These are phyloP conservation scores for Adansonia digitata DNA, from an alignment of 345 rosid genomes.

Conservation along the genomic window DNA sequence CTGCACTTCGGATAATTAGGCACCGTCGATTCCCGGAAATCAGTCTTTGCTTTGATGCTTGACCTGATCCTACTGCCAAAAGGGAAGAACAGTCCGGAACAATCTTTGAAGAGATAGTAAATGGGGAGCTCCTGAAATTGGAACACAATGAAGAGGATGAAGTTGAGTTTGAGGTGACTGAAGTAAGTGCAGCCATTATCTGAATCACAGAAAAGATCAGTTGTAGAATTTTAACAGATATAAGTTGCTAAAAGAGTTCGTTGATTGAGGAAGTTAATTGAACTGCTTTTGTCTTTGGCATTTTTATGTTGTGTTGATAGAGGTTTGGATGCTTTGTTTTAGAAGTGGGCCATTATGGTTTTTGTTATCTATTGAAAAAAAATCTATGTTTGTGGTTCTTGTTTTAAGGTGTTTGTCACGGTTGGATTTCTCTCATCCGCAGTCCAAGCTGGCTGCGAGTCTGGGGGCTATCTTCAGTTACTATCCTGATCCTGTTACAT, in stretches of 20 bases:
- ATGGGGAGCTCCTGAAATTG: slow-evolving; percentile 34
- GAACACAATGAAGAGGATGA: slow-evolving; percentile 28
- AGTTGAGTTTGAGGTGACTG: slow-evolving; percentile 38
- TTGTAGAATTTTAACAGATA: not conserved
- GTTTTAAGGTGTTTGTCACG: not conserved
- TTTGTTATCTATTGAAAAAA: slow-evolving; percentile 32
- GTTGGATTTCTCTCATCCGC: slow-evolving; percentile 32
- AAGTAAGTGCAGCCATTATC: slow-evolving; percentile 55
- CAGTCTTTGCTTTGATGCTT: slow-evolving; percentile 19
- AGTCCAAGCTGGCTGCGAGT: not conserved
- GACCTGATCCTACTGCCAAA: slow-evolving; percentile 16
- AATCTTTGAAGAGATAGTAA: slow-evolving; percentile 28
- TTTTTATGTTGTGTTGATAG: not conserved
- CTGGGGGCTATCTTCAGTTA: not conserved
- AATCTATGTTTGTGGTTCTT: slow-evolving; percentile 57
- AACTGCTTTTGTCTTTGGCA: slow-evolving; percentile 5
- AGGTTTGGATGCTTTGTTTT: not conserved
- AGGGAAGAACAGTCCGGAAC: slow-evolving; percentile 17
- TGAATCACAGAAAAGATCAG: not conserved
- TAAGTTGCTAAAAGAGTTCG: not conserved
- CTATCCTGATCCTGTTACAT: not conserved
- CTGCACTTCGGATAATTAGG: slow-evolving; percentile 46
- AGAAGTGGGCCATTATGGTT: slow-evolving; percentile 13
- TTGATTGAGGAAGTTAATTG: not conserved
- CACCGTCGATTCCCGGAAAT: slow-evolving; percentile 18